Percentiles rank a stretch among this genome's conserved stretches.
These are phyloP conservation scores for Colletotrichum sidae DNA, from an alignment of 2,329 filamentous ascomycete genomes.

Conservation along the genomic window DNA sequence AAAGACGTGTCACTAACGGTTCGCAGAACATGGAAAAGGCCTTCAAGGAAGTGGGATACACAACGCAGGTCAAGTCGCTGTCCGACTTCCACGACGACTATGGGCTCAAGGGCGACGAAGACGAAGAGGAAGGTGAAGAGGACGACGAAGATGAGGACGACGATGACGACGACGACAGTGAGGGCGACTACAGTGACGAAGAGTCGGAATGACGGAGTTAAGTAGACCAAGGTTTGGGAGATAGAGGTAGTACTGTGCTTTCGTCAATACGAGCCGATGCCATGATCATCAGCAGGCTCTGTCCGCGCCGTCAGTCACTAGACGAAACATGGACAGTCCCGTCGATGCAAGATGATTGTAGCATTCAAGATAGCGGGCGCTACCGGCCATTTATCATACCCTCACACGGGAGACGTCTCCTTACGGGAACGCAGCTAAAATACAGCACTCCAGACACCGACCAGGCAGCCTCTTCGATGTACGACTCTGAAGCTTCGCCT, in stretches of 20 bases:
- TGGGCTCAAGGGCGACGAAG: conserved; percentile 75
- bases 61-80: conserved; percentile 78
- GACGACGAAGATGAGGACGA: conserved; percentile 72
- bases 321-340: too few species aligned
- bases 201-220: conserved; percentile 41
- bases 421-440: background rate
- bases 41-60: conserved; percentile 82
- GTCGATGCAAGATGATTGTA: too few species aligned
- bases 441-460: too few species aligned
- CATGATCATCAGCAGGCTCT: too few species aligned
- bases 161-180: conserved; percentile 62
- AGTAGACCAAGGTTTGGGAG: conserved; percentile 4
- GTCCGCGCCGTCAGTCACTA: too few species aligned
- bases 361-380: background rate
- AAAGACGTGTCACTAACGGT: conserved; percentile 9
- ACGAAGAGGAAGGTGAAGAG: conserved; percentile 65
- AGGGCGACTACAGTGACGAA: conserved; percentile 53
- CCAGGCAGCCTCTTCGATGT: background rate
- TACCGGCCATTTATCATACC: conserved; percentile 7
- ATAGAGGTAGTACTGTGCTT: conserved; percentile 19
- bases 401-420: too few species aligned
- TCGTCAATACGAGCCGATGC: background rate
- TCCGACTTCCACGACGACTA: conserved; percentile 91
- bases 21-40: conserved; percentile 78
- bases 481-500: conserved; percentile 17